A percentile compares a stretch with the other conserved stretches of the same genome.
These are phyloP conservation scores for Cucurbita ficifolia DNA, from an alignment of 306 rosid species.

Conservation along the genomic window DNA sequence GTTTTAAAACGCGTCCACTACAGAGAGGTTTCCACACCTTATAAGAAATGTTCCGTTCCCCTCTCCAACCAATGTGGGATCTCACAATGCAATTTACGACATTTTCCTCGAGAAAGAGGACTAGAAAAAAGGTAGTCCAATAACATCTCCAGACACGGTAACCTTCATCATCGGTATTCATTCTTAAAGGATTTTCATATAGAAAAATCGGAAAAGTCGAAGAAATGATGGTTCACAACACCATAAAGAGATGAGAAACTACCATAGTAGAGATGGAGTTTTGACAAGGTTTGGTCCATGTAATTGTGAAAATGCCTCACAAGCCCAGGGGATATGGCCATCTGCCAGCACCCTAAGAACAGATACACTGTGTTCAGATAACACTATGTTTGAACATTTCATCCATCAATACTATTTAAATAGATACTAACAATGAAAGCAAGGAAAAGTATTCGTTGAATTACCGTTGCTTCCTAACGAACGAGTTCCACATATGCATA, in stretches of 20 bases:
- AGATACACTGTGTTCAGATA: constrained; percentile 4
- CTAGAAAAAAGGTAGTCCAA: not conserved
- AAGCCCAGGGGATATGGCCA: constrained; percentile 80
- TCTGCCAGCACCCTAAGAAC: constrained; percentile 57
- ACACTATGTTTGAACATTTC: not conserved
- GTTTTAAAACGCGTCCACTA: too few species aligned
- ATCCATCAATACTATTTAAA: not conserved
- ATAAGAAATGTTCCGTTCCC: too few species aligned
- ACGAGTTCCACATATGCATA: constrained; percentile 68
- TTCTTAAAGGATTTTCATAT: not conserved
- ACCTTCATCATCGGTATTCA: not conserved
- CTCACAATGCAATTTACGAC: not conserved
- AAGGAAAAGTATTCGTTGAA: not conserved
- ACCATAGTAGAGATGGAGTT: constrained; percentile 37
- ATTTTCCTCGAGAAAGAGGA: not conserved
- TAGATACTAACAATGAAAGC: not conserved
- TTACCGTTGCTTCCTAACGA: constrained; percentile 60
- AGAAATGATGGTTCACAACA: not conserved
- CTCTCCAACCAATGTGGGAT: too few species aligned
- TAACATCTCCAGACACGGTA: not conserved
- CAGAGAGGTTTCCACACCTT: too few species aligned
- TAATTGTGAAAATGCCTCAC: constrained; percentile 50
- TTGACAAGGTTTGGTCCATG: constrained; percentile 38
- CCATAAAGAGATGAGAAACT: constrained; percentile 9
- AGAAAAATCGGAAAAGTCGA: not conserved